Evolutionary conservation across 1,139 yeast species (phyloP).

Genomic region (Williopsis jadinii): DNA sequence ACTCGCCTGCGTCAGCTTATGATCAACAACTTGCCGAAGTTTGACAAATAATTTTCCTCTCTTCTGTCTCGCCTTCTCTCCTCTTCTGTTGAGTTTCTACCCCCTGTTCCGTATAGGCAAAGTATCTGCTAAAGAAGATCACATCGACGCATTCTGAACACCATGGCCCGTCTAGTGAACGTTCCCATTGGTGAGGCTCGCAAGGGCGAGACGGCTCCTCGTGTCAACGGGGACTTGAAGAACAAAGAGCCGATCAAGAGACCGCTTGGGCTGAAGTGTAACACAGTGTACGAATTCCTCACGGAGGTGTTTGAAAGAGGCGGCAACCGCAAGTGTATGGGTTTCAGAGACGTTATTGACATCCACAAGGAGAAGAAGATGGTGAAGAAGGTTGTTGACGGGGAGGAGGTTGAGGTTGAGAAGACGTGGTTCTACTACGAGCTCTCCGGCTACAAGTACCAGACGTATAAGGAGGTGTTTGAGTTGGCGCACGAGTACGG

Average conservation of each 20-base stretch:
- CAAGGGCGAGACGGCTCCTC: slow-evolving; percentile 87
- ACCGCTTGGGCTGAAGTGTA: slow-evolving; percentile 53
- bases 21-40: no score
- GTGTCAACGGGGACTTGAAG: slow-evolving; percentile 63
- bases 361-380: slow-evolving; percentile 70
- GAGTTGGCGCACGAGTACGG: slow-evolving; percentile 50
- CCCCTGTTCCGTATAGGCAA: no score
- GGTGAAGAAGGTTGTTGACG: slow-evolving; percentile 72
- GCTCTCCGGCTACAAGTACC: slow-evolving; percentile 61
- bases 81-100: no score
- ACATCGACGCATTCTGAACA: background rate
- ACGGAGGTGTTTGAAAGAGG: slow-evolving; percentile 56
- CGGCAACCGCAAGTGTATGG: slow-evolving; percentile 56
- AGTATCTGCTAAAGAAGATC: no score
- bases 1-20: no score
- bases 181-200: slow-evolving; percentile 79
- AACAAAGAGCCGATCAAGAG: slow-evolving; percentile 41
- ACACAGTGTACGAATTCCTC: slow-evolving; percentile 65
- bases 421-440: slow-evolving; percentile 89
- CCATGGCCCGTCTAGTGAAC: slow-evolving; percentile 27
- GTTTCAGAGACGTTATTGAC: slow-evolving; percentile 71
- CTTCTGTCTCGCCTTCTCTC: no score
- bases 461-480: slow-evolving; percentile 54
- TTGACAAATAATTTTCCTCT: no score
- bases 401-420: slow-evolving; percentile 61